phyloP scores from a whole-genome alignment of 1,284 basidiomycete species.

The Vanrija pseudolonga region DNA sequence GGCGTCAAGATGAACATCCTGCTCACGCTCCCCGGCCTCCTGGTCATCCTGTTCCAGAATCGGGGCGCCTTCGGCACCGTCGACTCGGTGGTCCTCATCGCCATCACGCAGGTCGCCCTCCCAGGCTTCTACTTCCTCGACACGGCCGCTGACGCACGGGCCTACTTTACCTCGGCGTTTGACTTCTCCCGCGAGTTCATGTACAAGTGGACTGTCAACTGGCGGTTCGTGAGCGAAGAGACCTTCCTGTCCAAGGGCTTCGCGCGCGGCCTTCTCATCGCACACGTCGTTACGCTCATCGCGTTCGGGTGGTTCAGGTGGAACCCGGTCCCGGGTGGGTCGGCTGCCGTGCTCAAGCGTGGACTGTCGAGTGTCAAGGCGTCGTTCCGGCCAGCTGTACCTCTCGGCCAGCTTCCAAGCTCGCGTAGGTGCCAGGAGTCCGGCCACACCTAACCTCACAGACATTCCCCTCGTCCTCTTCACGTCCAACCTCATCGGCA shows the following conservation, averaged over 20 bases:
- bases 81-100: conserved; percentile 58
- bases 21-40: conserved; percentile 83
- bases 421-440: conserved; percentile 21
- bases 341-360: conserved; percentile 56
- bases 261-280: conserved; percentile 62
- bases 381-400: conserved; percentile 14
- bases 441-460: conserved; percentile 40
- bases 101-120: conserved; percentile 55
- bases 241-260: conserved; percentile 66
- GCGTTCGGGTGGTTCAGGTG: conserved; percentile 69
- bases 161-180: conserved; percentile 76
- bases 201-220: conserved; percentile 98
- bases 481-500: conserved; percentile 88
- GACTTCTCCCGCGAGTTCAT: conserved; percentile 85
- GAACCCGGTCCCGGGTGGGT: conserved; percentile 64
- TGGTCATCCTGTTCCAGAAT: conserved; percentile 73
- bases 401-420: conserved; percentile 10
- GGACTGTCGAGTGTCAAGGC: conserved; percentile 51
- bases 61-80: conserved; percentile 61
- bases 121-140: conserved; percentile 67
- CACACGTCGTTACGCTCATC: conserved; percentile 61
- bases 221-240: conserved; percentile 77
- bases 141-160: conserved; percentile 17
- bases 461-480: conserved; percentile 78
- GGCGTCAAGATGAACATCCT: conserved; percentile 96